Base-by-base conservation (phyloP, 2,329 filamentous ascomycete species). In the Stagonosporopsis chrysanthemi region DNA sequence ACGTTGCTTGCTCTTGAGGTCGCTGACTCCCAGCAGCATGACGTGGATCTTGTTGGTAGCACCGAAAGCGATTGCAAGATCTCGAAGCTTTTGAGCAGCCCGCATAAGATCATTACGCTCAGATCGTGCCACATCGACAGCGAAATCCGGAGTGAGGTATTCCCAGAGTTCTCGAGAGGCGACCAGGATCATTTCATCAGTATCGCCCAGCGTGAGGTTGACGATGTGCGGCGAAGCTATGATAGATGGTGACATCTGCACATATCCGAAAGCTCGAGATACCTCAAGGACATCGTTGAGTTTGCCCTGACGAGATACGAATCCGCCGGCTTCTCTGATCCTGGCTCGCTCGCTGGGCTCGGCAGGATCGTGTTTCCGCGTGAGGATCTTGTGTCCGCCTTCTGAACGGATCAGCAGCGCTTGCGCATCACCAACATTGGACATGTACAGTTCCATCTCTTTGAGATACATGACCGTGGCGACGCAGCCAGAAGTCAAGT, bases 21-120 rank as follows among this genome's bases (percentile, higher is more conserved):
- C 93, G 52, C 90, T 89, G 35, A 99, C 90, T 52, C 93, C 94
- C 52, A 99, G 88, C 82, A 99, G 91, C 94, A 98, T 98, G 41
- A 99, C 92, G 93, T 98, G 98, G 62, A 98, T 91, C 79, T 99
- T 99, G 71, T 89, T 90, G 1, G 88, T 93, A 12, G 94, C 91
- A 50, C 95, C 95, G 74, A 97, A 98, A 1, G 94, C 92, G 73
- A 99, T 97, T 39, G 95, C 95, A 52, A 98, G 82, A 79, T 99
- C 95, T 56, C 95, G 88, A 29, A 99, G 84, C 78, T 96, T 97
- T 75, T 98, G 94, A 4, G 95, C 90, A 15, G 94, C 95, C 52
- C 91, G 86, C 95, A 99, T 99, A 41, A 97, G 83, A 74, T 99
- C 94, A 42, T 86, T 85, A 6, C 92, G 88, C 76, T 97, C 94